A percentile compares a stretch with the other conserved stretches of the same genome.
phyloP scores from a whole-genome alignment of 225 moss, liverwort and hornwort species.

The Takakia lepidozioides region DNA sequence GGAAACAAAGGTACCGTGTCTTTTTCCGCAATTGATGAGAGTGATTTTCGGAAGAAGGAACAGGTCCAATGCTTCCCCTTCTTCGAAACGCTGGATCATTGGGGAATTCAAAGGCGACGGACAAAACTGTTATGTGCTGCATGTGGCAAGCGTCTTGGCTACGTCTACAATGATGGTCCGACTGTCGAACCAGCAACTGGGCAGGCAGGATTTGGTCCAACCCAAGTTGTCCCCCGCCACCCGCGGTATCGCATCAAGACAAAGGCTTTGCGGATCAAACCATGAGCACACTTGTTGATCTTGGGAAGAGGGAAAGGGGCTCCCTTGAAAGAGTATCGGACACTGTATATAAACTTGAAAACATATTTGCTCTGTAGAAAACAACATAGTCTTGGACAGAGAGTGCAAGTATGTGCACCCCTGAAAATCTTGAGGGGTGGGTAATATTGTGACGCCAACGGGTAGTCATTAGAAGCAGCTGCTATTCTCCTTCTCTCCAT shows the following conservation, averaged over 20 bases:
- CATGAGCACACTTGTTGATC: no score
- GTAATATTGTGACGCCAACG: no score
- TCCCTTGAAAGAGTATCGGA: no score
- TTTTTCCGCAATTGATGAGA: slow-evolving; percentile 35
- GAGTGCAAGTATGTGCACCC: no score
- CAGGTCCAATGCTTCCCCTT: slow-evolving; percentile 34
- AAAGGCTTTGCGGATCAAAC: slow-evolving; percentile 35
- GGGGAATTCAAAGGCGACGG: slow-evolving; percentile 37
- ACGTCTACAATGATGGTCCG: slow-evolving; percentile 44
- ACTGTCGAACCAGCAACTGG: slow-evolving; percentile 13
- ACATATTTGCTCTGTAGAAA: no score
- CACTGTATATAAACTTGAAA: no score
- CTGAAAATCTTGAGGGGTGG: no score
- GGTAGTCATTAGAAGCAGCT: no score
- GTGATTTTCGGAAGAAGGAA: slow-evolving; percentile 44
- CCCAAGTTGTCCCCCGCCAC: slow-evolving; percentile 28
- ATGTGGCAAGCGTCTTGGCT: slow-evolving; percentile 42
- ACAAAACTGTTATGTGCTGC: slow-evolving; percentile 36
- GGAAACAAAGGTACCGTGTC: slow-evolving; percentile 52
- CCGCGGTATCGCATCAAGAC: slow-evolving; percentile 42
- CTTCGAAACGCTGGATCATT: slow-evolving; percentile 46
- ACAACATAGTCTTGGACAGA: no score
- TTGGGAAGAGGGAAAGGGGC: no score
- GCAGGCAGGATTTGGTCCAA: slow-evolving; percentile 28
- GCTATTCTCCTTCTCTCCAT: no score